Evolutionary conservation across 2,329 filamentous ascomycete species (phyloP).

Genomic region (Colletotrichum siamense): DNA sequence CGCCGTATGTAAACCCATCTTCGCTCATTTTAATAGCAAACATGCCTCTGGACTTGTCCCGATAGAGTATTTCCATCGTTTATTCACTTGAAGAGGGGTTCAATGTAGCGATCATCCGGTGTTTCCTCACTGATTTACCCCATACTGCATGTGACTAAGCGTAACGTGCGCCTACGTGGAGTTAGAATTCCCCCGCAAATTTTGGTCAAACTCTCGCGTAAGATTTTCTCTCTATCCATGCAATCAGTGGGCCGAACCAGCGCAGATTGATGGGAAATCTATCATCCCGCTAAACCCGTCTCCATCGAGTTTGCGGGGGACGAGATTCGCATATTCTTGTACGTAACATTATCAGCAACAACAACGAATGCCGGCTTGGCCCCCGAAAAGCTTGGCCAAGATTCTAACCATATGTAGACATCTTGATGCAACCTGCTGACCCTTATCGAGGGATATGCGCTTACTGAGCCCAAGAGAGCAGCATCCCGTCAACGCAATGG

Average conservation of each 20-base stretch:
- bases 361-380: neutral
- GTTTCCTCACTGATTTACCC: neutral
- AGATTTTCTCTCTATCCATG: conserved; percentile 8
- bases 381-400: neutral
- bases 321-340: neutral
- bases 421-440: neutral
- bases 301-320: neutral
- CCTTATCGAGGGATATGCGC: neutral
- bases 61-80: neutral
- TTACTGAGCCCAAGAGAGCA: neutral
- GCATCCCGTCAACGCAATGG: neutral
- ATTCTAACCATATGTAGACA: neutral
- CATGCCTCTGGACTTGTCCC: too few relatives aligned
- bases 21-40: neutral
- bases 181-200: neutral
- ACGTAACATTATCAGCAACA: neutral
- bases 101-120: neutral
- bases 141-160: neutral
- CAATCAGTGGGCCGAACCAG: neutral
- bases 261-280: neutral
- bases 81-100: neutral
- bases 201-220: conserved; percentile 8
- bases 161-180: neutral
- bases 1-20: neutral
- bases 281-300: neutral